Conservation (phyloP, 768 basidiomycete species). For the Crepidotus variabilis region DNA sequence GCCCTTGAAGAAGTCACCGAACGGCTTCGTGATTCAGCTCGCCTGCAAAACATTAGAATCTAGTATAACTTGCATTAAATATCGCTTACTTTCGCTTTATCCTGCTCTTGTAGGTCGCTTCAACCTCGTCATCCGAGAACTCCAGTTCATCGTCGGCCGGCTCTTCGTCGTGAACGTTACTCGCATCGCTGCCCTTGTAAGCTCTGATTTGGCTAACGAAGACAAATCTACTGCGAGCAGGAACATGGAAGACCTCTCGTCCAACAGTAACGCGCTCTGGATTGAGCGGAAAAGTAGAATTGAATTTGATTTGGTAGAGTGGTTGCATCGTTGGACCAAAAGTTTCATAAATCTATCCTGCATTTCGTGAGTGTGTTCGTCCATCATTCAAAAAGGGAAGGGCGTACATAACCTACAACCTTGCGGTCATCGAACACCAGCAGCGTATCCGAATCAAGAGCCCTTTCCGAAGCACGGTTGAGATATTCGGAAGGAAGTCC, state of each 20-base stretch:
- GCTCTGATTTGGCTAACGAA: slow-evolving; percentile 69
- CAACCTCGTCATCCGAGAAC: slow-evolving; percentile 94
- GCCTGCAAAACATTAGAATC: slow-evolving; percentile 30
- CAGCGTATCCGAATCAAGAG: slow-evolving; percentile 86
- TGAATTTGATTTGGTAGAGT: slow-evolving; percentile 86
- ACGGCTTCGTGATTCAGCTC: slow-evolving; percentile 45
- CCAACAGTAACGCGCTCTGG: slow-evolving; percentile 47
- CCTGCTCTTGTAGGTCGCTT: slow-evolving; percentile 65
- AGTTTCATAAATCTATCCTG: slow-evolving; percentile 80
- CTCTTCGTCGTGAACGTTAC: slow-evolving; percentile 94
- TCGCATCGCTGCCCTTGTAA: slow-evolving; percentile 88
- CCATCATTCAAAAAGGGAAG: slow-evolving; percentile 4
- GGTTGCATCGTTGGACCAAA: slow-evolving; percentile 93
- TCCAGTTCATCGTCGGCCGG: slow-evolving; percentile 86
- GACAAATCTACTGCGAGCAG: slow-evolving; percentile 77
- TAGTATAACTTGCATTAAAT: slow-evolving; percentile 1
- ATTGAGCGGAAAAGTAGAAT: slow-evolving; percentile 58
- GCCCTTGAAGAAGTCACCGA: slow-evolving; percentile 54
- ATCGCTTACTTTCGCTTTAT: slow-evolving; percentile 54
- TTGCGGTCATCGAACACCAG: slow-evolving; percentile 87
- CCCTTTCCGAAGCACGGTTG: slow-evolving; percentile 49
- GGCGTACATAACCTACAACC: slow-evolving; percentile 84
- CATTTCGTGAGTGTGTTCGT: slow-evolving; percentile 14
- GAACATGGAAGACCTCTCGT: slow-evolving; percentile 79
- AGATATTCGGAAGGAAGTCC: slow-evolving; percentile 46